phyloP scores from a whole-genome alignment of 2,329 filamentous ascomycete species.

The Coniochaeta ligniaria region DNA sequence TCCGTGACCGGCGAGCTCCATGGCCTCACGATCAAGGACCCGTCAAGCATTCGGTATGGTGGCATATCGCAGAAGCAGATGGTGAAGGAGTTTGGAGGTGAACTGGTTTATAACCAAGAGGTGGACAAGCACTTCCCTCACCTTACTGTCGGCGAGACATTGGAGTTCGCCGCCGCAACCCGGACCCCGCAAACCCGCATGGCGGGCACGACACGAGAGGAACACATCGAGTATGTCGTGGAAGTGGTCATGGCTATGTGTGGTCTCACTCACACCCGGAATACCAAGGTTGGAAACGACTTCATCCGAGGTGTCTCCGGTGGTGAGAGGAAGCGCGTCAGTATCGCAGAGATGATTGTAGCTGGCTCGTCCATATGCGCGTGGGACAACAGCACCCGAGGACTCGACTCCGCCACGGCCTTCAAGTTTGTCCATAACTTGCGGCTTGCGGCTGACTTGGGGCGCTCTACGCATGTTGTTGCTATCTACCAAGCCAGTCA shows the following conservation, averaged over 20 bases:
- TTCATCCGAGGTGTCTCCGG: constrained; percentile 65
- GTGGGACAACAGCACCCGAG: constrained; percentile 70
- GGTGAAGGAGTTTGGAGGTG: constrained; percentile 54
- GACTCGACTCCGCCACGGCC: constrained; percentile 67
- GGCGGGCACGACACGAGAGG: constrained; percentile 51
- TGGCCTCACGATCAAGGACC: constrained; percentile 44
- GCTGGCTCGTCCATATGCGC: constrained; percentile 46
- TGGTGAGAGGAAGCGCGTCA: constrained; percentile 72
- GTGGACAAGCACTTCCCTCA: constrained; percentile 67
- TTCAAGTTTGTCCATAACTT: constrained; percentile 66
- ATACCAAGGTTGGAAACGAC: constrained; percentile 70
- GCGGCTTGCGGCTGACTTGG: constrained; percentile 57
- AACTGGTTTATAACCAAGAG: constrained; percentile 70
- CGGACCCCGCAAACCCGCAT: constrained; percentile 60
- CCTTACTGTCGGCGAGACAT: constrained; percentile 67
- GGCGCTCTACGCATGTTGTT: constrained; percentile 53
- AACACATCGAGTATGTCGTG: constrained; percentile 56
- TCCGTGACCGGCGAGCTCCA: constrained; percentile 52
- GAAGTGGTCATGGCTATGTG: constrained; percentile 65
- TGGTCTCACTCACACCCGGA: constrained; percentile 63
- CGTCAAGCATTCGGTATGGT: constrained; percentile 53
- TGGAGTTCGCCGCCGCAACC: constrained; percentile 64
- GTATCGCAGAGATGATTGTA: constrained; percentile 70
- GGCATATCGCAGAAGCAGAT: constrained; percentile 48
- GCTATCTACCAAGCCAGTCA: constrained; percentile 69